Evolutionary conservation across 179 eudicot species (phyloP).

Genomic region (Silene vulgaris): DNA sequence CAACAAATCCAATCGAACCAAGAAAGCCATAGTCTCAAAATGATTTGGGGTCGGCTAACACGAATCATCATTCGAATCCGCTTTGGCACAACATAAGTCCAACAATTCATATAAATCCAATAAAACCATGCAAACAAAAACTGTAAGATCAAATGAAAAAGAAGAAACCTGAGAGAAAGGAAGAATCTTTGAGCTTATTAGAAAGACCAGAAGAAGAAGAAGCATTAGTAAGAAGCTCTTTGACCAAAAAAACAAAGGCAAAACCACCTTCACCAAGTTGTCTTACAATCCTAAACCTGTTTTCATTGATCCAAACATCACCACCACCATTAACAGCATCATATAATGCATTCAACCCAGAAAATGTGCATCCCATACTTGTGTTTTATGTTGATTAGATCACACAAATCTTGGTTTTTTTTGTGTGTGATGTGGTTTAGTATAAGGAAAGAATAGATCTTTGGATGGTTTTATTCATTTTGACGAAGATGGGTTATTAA

Average conservation of each 20-base stretch:
- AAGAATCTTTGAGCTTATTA: constrained; percentile 61
- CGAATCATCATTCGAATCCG: neutral
- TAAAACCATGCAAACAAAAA: neutral
- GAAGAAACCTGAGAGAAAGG: constrained; percentile 66
- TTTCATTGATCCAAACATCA: constrained; percentile 97
- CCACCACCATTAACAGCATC: constrained; percentile 84
- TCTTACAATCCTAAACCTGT: constrained; percentile 60
- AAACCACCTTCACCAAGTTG: constrained; percentile 96
- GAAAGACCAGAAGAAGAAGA: constrained; percentile 42
- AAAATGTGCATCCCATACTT: constrained; percentile 83
- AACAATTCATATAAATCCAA: too few species aligned
- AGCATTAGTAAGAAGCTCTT: constrained; percentile 60
- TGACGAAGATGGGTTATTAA: too few species aligned
- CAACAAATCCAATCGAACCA: constrained; percentile 5
- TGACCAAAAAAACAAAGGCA: constrained; percentile 79
- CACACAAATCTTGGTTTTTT: too few species aligned
- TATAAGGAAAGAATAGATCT: too few species aligned
- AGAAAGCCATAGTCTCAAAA: neutral
- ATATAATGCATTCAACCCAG: constrained; percentile 82
- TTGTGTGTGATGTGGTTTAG: too few species aligned
- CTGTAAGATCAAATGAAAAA: too few species aligned
- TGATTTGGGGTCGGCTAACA: neutral
- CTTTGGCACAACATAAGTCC: neutral
- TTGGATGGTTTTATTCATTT: too few species aligned
- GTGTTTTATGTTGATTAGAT: too few species aligned